phyloP scores from a whole-genome alignment of 345 rosid species.

The Rhodomyrtus tomentosa region DNA sequence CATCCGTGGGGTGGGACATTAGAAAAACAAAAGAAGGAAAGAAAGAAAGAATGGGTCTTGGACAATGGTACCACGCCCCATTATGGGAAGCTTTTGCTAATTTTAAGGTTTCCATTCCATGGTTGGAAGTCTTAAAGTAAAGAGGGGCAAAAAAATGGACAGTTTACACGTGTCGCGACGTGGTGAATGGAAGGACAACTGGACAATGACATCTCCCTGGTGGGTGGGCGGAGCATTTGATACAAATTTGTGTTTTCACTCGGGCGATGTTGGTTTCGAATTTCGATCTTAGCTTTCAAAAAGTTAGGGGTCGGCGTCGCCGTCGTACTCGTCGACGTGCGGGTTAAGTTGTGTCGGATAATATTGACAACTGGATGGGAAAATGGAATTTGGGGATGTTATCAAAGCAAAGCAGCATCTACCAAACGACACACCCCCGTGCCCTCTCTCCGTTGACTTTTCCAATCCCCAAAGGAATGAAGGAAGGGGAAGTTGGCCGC shows the following conservation, averaged over 20 bases:
- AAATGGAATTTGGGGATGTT: neutral
- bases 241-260: neutral
- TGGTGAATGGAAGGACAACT: neutral
- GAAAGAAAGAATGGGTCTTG: too few relatives aligned
- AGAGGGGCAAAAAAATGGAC: neutral
- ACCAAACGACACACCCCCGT: neutral
- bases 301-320: neutral
- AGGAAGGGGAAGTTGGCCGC: neutral
- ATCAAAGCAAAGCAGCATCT: neutral
- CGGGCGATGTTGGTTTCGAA: neutral
- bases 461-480: neutral
- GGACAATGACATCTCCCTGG: neutral
- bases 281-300: neutral
- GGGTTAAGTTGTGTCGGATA: neutral
- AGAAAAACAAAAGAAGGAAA: too few relatives aligned
- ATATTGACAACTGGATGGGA: neutral
- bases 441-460: neutral
- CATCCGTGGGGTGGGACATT: neutral
- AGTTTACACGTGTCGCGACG: neutral
- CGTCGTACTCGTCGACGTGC: neutral
- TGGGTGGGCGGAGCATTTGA: neutral
- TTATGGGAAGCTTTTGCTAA: too few relatives aligned
- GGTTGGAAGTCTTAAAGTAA: neutral
- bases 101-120: neutral
- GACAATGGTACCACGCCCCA: too few relatives aligned